Base-by-base conservation (phyloP, 176 grass and related monocot species). In the Ananas comosus region DNA sequence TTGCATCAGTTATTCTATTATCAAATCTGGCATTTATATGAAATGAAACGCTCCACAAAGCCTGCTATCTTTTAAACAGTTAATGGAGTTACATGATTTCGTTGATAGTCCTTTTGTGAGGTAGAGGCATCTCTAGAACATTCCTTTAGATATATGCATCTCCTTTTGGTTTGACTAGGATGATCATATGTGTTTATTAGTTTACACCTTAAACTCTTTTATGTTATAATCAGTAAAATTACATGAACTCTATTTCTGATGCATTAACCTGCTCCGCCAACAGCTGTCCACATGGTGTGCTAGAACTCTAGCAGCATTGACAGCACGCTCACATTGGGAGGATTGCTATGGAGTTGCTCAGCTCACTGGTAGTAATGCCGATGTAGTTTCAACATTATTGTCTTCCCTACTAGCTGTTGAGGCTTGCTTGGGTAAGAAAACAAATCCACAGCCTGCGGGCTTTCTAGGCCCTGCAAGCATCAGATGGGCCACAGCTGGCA, bases 311-410 rank as follows among this genome's bases (percentile, higher is more conserved):
- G 80, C 87, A 9, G 72, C 72, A 53, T 86, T 99, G 69, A 93
- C 94, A 49, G 87, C 87, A 53, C 74, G 49, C 24, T 93, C 94
- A 50, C 77, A 77, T 17, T 69, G 58, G 67, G 89, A 99, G 87
- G 94, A 99, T 59, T 79, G 80, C 0, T 99, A 81, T 70, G 94
- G 94, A 65, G 87, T 99, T 67, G 94, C 89, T 80, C 94, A 99
- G 27, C 90, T 93, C 64, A 88, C 84, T 69, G 83, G 94, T 71
- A 86, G 80, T 77, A 93, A 99, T 78, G 80, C 74, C 65, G 77
- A 86, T 85, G 84, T 74, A 49, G 74, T 99, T 77, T 81, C 84
- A 18, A 99, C 82, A 1, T 81, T 99, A 74, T 52, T 99, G 33
- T 88, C 94, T 76, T 81, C 90, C 64, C 74, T 99, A 19, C 67